Percentiles rank a stretch among this genome's conserved stretches.
phyloP scores from a whole-genome alignment of 2,329 filamentous ascomycete genomes.

The Claviceps cyperi region DNA sequence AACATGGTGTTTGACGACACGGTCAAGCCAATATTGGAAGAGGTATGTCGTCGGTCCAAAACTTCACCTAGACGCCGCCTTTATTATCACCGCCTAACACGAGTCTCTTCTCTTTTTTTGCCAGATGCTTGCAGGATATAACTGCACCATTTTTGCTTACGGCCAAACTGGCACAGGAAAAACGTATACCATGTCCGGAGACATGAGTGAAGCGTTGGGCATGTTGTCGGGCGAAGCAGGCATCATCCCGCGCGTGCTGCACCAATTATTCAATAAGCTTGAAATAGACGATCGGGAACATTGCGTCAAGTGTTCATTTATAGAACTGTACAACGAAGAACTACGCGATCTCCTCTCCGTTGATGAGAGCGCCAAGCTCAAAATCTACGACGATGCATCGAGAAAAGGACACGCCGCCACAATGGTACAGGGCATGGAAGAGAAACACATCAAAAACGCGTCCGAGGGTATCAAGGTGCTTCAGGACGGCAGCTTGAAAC shows the following conservation, averaged over 20 bases:
- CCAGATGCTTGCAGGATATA: conserved; percentile 85
- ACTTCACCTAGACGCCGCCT: background rate
- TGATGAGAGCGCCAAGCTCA: conserved; percentile 76
- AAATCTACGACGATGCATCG: conserved; percentile 85
- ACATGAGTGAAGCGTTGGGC: conserved; percentile 78
- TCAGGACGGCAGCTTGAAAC: conserved; percentile 77
- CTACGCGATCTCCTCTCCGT: conserved; percentile 72
- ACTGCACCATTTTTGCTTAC: conserved; percentile 98
- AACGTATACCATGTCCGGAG: conserved; percentile 98
- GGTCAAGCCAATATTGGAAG: conserved; percentile 80
- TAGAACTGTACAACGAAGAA: conserved; percentile 97
- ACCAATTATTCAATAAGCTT: conserved; percentile 75
- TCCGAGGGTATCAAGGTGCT: conserved; percentile 77
- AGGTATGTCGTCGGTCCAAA: conserved; percentile 39
- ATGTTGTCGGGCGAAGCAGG: conserved; percentile 83
- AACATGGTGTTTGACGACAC: conserved; percentile 91
- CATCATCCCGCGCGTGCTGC: conserved; percentile 83
- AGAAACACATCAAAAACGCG: conserved; percentile 78
- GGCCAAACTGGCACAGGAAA: conserved; percentile 97
- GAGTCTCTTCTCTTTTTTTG: background rate
- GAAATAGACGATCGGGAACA: conserved; percentile 66
- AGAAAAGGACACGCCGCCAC: conserved; percentile 77
- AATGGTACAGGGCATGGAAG: conserved; percentile 94
- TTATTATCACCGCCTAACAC: background rate
- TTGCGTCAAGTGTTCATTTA: conserved; percentile 94